Evolutionary conservation across 495 filamentous ascomycete species (phyloP).

Genomic region (Tuber indicum): DNA sequence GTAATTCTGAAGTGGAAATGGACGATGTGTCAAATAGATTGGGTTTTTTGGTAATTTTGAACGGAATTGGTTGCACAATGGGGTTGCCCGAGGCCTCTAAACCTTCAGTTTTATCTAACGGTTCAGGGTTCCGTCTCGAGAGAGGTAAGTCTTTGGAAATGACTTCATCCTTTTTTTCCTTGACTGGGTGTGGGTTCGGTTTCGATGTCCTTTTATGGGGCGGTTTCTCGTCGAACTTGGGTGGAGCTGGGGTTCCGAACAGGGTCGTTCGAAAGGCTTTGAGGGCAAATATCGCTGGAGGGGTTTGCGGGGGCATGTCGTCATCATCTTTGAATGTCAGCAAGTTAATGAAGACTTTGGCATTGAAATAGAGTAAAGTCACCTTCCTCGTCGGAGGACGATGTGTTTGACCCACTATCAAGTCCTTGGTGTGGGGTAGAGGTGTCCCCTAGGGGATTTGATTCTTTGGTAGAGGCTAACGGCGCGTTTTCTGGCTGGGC

Average conservation of each 20-base stretch:
- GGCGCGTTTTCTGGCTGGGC: slow-evolving; percentile 1
- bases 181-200: slow-evolving; percentile 15
- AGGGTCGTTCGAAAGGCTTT: slow-evolving; percentile 86
- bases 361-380: slow-evolving; percentile 15
- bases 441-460: slow-evolving; percentile 17
- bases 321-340: slow-evolving; percentile 45
- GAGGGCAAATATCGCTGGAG: slow-evolving; percentile 86
- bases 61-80: slow-evolving; percentile 28
- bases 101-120: slow-evolving; percentile 1
- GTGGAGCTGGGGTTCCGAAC: slow-evolving; percentile 69
- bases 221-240: slow-evolving; percentile 37
- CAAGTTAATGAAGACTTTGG: slow-evolving; percentile 23
- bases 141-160: slow-evolving; percentile 6
- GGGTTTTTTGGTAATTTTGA: slow-evolving; percentile 29
- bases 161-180: slow-evolving; percentile 29
- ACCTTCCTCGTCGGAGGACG: slow-evolving; percentile 41
- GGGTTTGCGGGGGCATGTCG: slow-evolving; percentile 68
- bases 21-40: slow-evolving; percentile 37
- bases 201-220: slow-evolving; percentile 16
- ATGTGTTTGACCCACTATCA: slow-evolving; percentile 36
- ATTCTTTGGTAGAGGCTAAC: slow-evolving; percentile 12
- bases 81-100: slow-evolving; percentile 8
- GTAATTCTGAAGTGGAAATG: slow-evolving; percentile 39
- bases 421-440: slow-evolving; percentile 35
- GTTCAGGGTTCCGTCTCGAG: slow-evolving; percentile 8